Evolutionary conservation across 768 basidiomycete species (phyloP).

Genomic region (Suillus lakei): DNA sequence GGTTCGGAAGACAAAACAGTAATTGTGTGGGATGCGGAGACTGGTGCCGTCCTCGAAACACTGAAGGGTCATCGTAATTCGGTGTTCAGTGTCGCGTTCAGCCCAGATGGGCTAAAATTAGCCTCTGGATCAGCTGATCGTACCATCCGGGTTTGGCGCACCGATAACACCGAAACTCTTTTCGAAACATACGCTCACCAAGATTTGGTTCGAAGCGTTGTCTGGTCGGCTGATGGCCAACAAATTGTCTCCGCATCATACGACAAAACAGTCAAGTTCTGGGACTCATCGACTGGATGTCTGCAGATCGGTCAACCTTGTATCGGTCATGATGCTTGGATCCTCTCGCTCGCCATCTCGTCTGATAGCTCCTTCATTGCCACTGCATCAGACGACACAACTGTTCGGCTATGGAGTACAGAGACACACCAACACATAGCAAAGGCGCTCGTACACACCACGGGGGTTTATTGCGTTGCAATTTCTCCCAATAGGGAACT

Average conservation of each 20-base stretch:
- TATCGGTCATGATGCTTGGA: not conserved
- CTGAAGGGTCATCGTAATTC: not conserved
- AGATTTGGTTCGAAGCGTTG: not conserved
- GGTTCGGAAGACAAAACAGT: conserved; percentile 9
- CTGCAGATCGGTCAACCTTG: not conserved
- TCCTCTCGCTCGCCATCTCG: not conserved
- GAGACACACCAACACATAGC: conserved; percentile 1
- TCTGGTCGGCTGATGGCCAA: not conserved
- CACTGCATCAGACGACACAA: not conserved
- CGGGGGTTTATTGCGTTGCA: not conserved
- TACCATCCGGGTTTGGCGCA: conserved; percentile 17
- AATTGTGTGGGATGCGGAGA: conserved; percentile 9
- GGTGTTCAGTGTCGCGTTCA: conserved; percentile 36
- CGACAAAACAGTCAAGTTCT: not conserved
- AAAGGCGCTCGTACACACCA: not conserved
- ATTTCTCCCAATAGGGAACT: not conserved
- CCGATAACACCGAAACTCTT: not conserved
- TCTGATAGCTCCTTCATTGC: conserved; percentile 4
- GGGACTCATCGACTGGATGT: not conserved
- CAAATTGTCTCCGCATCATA: not conserved
- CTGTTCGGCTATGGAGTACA: not conserved
- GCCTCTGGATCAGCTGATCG: conserved; percentile 26
- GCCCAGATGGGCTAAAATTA: conserved; percentile 47
- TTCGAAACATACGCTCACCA: conserved; percentile 13
- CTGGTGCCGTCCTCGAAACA: not conserved